Conservation (phyloP, 2,329 filamentous ascomycete genomes). For the Aquanectria penicillioides region DNA sequence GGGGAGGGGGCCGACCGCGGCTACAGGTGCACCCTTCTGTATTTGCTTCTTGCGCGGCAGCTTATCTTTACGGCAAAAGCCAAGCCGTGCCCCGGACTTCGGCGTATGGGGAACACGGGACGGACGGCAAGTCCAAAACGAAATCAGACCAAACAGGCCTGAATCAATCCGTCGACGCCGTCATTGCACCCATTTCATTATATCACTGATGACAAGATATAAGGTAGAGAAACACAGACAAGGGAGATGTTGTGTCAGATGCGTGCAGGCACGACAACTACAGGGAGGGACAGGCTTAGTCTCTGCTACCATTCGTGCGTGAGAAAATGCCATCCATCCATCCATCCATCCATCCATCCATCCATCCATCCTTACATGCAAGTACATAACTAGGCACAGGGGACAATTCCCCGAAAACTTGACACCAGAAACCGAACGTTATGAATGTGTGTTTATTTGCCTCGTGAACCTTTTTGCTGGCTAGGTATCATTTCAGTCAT, state of each 20-base stretch:
- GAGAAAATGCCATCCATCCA: no score
- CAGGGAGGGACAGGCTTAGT: no score
- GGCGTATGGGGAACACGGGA: slow-evolving; percentile 8
- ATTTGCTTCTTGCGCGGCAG: slow-evolving; percentile 39
- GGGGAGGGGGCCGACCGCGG: background rate
- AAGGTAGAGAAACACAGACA: background rate
- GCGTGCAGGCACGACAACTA: slow-evolving; percentile 2
- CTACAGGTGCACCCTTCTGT: slow-evolving; percentile 16
- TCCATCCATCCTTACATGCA: no score
- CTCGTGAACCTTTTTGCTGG: background rate
- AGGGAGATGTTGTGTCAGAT: slow-evolving; percentile 1
- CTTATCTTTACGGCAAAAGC: slow-evolving; percentile 26
- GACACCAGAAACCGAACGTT: slow-evolving; percentile 3
- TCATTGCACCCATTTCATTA: slow-evolving; percentile 8
- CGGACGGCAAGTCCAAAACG: slow-evolving; percentile 15
- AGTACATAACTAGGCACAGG: no score
- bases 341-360: no score
- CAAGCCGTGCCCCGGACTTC: slow-evolving; percentile 19
- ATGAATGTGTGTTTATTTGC: background rate
- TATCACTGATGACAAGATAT: slow-evolving; percentile 5
- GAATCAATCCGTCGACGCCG: slow-evolving; percentile 11
- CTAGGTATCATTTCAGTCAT: slow-evolving; percentile 17
- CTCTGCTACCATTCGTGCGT: no score
- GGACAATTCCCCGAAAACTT: no score
- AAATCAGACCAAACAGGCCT: slow-evolving; percentile 13